Percentiles rank a stretch among this genome's conserved stretches.
phyloP scores from a whole-genome alignment of 352 stramenopile species.

The Globisporangium spinosum region DNA sequence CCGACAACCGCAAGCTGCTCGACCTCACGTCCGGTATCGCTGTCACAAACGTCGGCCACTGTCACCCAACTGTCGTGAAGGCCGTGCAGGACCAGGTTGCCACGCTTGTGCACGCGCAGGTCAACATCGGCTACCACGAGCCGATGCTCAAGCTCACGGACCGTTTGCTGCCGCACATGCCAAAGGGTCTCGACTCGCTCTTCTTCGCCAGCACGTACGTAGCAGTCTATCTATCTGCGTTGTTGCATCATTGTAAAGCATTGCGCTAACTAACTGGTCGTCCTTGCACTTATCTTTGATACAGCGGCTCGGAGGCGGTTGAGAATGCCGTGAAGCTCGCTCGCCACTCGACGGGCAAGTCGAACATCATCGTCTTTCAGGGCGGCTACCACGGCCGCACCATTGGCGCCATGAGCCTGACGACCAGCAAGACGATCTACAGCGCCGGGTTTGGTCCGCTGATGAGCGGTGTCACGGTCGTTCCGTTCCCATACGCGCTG shows the following conservation, averaged over 20 bases:
- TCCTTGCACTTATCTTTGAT: conserved; percentile 6
- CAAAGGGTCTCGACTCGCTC: conserved; percentile 82
- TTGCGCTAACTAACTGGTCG: not conserved
- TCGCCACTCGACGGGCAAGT: conserved; percentile 86
- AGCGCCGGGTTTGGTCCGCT: conserved; percentile 84
- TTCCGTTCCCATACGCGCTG: conserved; percentile 87
- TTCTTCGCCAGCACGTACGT: conserved; percentile 83
- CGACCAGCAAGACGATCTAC: conserved; percentile 89
- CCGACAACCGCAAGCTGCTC: conserved; percentile 84
- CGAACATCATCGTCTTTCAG: conserved; percentile 88
- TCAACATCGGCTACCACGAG: conserved; percentile 92
- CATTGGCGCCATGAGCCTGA: conserved; percentile 90
- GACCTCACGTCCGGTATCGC: conserved; percentile 94
- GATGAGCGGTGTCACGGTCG: conserved; percentile 69
- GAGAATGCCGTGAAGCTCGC: conserved; percentile 93
- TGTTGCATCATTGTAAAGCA: not conserved
- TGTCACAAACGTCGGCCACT: conserved; percentile 91
- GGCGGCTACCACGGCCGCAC: conserved; percentile 92
- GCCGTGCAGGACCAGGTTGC: conserved; percentile 89
- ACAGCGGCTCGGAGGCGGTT: conserved; percentile 88
- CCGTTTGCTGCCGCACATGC: conserved; percentile 69
- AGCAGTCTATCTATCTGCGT: not conserved
- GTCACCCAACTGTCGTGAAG: conserved; percentile 88
- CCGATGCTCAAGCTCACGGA: conserved; percentile 90
- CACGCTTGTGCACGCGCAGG: conserved; percentile 87